These are phyloP conservation scores for Leccinum fibrillosum DNA, from an alignment of 768 basidiomycete genomes.

Conservation along the genomic window DNA sequence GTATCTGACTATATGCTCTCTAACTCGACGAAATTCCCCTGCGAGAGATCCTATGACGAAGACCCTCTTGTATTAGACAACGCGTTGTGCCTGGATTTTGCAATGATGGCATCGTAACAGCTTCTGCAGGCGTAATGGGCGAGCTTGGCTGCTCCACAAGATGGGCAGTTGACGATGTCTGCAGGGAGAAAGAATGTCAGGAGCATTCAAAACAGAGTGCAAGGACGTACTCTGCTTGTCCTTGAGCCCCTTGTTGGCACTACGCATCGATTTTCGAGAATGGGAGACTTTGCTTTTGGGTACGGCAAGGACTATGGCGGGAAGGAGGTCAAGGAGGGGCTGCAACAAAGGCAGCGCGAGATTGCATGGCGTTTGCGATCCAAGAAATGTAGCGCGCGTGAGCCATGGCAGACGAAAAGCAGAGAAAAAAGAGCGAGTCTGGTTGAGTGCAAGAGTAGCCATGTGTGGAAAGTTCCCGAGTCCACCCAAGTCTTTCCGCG, in stretches of 20 bases:
- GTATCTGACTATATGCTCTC: neutral
- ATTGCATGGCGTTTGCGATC: conserved; percentile 22
- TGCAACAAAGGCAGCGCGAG: conserved; percentile 41
- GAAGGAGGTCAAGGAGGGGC: conserved; percentile 70
- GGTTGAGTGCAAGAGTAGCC: conserved; percentile 40
- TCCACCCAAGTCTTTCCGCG: conserved; percentile 11
- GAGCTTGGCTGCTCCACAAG: conserved; percentile 84
- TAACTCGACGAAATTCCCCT: neutral
- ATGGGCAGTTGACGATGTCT: conserved; percentile 93
- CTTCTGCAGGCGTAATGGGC: conserved; percentile 82
- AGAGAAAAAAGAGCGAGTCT: conserved; percentile 28
- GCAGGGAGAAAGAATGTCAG: conserved; percentile 3
- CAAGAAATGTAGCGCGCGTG: conserved; percentile 3
- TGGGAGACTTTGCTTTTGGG: conserved; percentile 94
- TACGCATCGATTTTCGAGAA: conserved; percentile 92
- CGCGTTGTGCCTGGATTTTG: conserved; percentile 17
- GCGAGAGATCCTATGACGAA: neutral
- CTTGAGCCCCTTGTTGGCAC: conserved; percentile 91
- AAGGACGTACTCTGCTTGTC: conserved; percentile 75
- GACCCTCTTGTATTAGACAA: conserved; percentile 1
- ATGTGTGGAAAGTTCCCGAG: conserved; percentile 19
- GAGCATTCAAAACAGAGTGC: neutral
- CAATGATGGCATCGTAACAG: conserved; percentile 53
- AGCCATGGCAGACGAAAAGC: conserved; percentile 25
- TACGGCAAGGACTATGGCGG: conserved; percentile 85